These are phyloP conservation scores for Cercospora citrullina DNA, from an alignment of 2,329 filamentous ascomycete genomes.

Conservation along the genomic window DNA sequence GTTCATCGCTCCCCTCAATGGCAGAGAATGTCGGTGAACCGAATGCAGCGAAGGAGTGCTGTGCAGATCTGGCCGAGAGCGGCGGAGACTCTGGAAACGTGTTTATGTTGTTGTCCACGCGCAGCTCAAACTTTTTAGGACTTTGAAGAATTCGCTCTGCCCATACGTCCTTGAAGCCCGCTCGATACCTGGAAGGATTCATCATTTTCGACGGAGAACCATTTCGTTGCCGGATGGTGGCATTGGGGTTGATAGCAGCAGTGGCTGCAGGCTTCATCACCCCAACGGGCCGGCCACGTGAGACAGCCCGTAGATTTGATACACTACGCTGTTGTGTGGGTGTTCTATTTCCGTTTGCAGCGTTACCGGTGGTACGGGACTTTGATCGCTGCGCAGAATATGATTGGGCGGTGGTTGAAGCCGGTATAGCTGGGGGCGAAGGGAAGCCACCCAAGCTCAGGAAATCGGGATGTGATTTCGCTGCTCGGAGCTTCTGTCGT, in stretches of 20 bases:
- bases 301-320: constrained; percentile 35
- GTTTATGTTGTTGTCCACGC: constrained; percentile 46
- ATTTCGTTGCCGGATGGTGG: constrained; percentile 36
- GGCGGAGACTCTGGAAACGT: constrained; percentile 48
- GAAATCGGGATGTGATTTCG: constrained; percentile 40
- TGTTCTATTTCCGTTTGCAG: constrained; percentile 36
- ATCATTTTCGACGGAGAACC: constrained; percentile 53
- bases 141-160: constrained; percentile 50
- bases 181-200: constrained; percentile 51
- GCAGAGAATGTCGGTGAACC: constrained; percentile 30
- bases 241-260: constrained; percentile 24
- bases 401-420: constrained; percentile 35
- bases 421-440: constrained; percentile 37
- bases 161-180: constrained; percentile 53
- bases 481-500: constrained; percentile 39
- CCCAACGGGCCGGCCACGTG: constrained; percentile 36
- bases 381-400: constrained; percentile 32
- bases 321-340: constrained; percentile 30
- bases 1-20: constrained; percentile 31
- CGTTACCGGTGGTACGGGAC: constrained; percentile 23
- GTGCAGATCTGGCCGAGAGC: constrained; percentile 45
- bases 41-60: constrained; percentile 41
- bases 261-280: constrained; percentile 35
- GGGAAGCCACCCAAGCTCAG: constrained; percentile 39
- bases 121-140: constrained; percentile 52